phyloP scores from a whole-genome alignment of 1,284 basidiomycete genomes.

The Cryptococcus deneoformans region DNA sequence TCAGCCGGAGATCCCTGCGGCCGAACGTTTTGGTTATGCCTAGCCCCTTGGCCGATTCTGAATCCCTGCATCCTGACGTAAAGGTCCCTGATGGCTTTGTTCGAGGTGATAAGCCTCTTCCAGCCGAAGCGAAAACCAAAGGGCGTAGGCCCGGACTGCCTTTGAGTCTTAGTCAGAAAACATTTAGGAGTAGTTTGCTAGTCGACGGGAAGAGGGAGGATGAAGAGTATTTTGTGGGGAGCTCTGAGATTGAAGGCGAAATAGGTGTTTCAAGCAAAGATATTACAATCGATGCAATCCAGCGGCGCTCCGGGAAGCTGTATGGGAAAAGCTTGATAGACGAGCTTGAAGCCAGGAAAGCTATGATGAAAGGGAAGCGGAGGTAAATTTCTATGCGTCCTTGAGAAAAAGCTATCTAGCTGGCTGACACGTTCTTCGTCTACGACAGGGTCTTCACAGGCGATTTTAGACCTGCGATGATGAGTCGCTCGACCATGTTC shows the following conservation, averaged over 20 bases:
- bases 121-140: constrained; percentile 34
- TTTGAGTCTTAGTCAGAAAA: constrained; percentile 34
- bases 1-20: constrained; percentile 29
- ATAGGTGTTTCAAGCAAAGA: constrained; percentile 11
- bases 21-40: constrained; percentile 49
- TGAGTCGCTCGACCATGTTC: constrained; percentile 28
- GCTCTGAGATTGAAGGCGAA: constrained; percentile 21
- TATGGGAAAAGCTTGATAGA: constrained; percentile 48
- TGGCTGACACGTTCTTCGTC: background rate
- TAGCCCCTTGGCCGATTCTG: constrained; percentile 14
- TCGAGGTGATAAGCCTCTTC: constrained; percentile 45
- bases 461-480: constrained; percentile 48
- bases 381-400: constrained; percentile 18
- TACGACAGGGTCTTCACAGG: constrained; percentile 38
- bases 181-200: constrained; percentile 39
- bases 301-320: constrained; percentile 35
- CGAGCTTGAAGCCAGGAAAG: constrained; percentile 46
- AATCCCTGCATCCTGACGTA: background rate
- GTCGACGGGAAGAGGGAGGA: constrained; percentile 32
- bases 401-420: background rate
- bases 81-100: constrained; percentile 38
- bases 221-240: constrained; percentile 17
- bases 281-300: constrained; percentile 15
- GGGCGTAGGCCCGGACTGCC: constrained; percentile 24
- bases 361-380: constrained; percentile 36